These are phyloP conservation scores for Boletus speciosus DNA, from an alignment of 768 basidiomycete genomes.

Conservation along the genomic window DNA sequence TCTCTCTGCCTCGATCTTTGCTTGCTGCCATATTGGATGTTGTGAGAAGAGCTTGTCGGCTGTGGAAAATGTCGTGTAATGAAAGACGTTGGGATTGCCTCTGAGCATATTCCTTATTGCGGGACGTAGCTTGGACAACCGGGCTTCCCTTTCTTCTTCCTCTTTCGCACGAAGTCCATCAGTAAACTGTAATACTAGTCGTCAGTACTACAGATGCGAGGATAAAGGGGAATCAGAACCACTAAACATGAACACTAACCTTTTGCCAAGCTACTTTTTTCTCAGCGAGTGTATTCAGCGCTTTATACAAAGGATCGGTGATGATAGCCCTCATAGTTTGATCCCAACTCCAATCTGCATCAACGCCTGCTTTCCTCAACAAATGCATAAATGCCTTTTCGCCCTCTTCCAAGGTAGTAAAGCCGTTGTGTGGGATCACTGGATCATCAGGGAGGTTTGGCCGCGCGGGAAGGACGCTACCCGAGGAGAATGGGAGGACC, in stretches of 20 bases:
- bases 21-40: constrained; percentile 90
- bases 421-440: constrained; percentile 87
- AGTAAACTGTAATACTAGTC: constrained; percentile 50
- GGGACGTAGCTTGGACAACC: constrained; percentile 82
- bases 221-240: not conserved
- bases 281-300: constrained; percentile 88
- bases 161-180: constrained; percentile 75
- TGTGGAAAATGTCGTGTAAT: constrained; percentile 87
- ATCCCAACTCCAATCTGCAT: constrained; percentile 96
- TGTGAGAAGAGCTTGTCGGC: constrained; percentile 82
- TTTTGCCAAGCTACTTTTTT: constrained; percentile 94
- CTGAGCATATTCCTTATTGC: constrained; percentile 82
- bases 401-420: constrained; percentile 80
- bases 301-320: constrained; percentile 96
- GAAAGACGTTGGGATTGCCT: constrained; percentile 84
- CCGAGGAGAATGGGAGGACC: constrained; percentile 58
- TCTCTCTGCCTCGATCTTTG: constrained; percentile 81
- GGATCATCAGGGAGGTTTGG: constrained; percentile 85
- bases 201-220: constrained; percentile 6
- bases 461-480: constrained; percentile 63
- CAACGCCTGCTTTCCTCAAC: constrained; percentile 84
- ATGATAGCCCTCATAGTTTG: constrained; percentile 97
- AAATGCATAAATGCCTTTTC: constrained; percentile 93
- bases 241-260: constrained; percentile 42
- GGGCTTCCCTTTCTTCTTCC: constrained; percentile 79